Percentiles rank a stretch among this genome's conserved stretches.
These are phyloP conservation scores for Gloeopeniophorella convolvens DNA, from an alignment of 768 basidiomycete genomes.

Conservation along the genomic window DNA sequence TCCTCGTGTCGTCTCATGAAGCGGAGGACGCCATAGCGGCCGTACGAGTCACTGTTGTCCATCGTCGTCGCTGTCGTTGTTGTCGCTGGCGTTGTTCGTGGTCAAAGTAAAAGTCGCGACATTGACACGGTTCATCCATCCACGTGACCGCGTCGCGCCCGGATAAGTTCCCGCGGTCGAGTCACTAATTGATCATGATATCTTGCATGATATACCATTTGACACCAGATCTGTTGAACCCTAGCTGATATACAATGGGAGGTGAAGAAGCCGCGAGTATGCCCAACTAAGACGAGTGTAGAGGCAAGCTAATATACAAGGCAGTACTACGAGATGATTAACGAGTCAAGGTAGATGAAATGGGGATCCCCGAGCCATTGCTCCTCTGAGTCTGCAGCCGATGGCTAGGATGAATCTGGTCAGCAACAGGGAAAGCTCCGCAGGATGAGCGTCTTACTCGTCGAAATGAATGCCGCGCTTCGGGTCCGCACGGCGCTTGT, in stretches of 20 bases:
- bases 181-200: too few species aligned
- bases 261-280: too few species aligned
- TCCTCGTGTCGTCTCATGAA: slow-evolving; percentile 50
- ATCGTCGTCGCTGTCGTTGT: slow-evolving; percentile 4
- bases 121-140: slow-evolving; percentile 10
- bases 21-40: slow-evolving; percentile 58
- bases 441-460: slow-evolving; percentile 33
- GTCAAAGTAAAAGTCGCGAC: not conserved
- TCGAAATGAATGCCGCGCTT: slow-evolving; percentile 83
- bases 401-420: not conserved
- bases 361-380: not conserved
- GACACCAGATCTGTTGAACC: too few species aligned
- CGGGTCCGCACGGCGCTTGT: slow-evolving; percentile 82
- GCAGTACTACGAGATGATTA: not conserved
- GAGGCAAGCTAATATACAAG: not conserved
- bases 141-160: slow-evolving; percentile 18
- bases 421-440: not conserved
- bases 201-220: too few species aligned
- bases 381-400: slow-evolving; percentile 6
- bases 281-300: too few species aligned
- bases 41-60: slow-evolving; percentile 48
- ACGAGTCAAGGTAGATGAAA: slow-evolving; percentile 15
- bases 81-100: not conserved
- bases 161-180: too few species aligned
- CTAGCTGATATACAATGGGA: too few species aligned